phyloP scores from a whole-genome alignment of 768 basidiomycete genomes.

The Mycena epipterygia region DNA sequence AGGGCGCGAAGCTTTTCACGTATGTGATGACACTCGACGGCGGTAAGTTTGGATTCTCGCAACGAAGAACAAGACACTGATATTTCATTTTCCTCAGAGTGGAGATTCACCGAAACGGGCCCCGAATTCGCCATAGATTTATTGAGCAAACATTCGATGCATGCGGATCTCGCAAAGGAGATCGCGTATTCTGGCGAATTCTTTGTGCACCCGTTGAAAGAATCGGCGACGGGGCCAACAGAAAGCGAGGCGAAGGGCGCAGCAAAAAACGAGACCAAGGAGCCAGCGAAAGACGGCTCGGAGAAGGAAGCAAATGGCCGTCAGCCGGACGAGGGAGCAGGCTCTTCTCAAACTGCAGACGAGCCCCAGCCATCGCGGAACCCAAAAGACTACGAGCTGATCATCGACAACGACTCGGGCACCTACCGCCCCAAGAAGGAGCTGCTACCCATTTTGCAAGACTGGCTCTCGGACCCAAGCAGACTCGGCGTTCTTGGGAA shows the following conservation, averaged over 20 bases:
- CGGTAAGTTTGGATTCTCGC: background rate
- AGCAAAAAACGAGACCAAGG: background rate
- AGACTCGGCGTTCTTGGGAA: slow-evolving; percentile 55
- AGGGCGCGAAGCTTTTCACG: slow-evolving; percentile 58
- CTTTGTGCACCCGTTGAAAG: slow-evolving; percentile 45
- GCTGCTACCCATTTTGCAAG: slow-evolving; percentile 52
- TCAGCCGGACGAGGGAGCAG: too few species aligned
- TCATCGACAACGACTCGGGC: slow-evolving; percentile 63
- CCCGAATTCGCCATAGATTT: slow-evolving; percentile 58
- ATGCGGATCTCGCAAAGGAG: slow-evolving; percentile 57
- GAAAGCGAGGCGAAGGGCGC: too few species aligned
- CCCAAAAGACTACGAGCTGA: slow-evolving; percentile 56
- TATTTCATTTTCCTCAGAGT: slow-evolving; percentile 34
- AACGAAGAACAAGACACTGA: background rate
- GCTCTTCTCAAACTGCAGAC: background rate
- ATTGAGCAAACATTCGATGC: slow-evolving; percentile 62
- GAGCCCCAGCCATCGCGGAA: slow-evolving; percentile 31
- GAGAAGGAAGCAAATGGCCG: background rate
- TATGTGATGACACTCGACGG: slow-evolving; percentile 61
- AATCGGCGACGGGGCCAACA: background rate
- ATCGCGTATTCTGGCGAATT: slow-evolving; percentile 61
- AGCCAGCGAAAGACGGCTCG: background rate
- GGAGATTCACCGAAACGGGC: slow-evolving; percentile 62
- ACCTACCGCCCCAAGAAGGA: slow-evolving; percentile 59
- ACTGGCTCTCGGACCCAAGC: slow-evolving; percentile 48